These are phyloP conservation scores for Clausena lansium DNA, from an alignment of 345 rosid genomes.

Conservation along the genomic window DNA sequence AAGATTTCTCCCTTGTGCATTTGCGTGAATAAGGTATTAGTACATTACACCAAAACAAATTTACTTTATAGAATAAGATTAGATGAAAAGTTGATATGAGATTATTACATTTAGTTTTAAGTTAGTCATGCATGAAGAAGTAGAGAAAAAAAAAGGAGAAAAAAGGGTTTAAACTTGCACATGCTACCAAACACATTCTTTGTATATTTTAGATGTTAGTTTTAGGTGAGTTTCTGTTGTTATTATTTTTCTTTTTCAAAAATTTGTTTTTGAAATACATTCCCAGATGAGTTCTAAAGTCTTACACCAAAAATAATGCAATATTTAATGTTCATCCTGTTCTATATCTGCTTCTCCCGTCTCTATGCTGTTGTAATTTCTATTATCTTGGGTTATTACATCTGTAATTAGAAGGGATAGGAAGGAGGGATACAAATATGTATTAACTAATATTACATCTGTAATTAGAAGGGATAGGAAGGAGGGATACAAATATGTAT, in stretches of 20 bases:
- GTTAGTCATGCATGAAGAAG: background rate
- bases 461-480: too few species aligned
- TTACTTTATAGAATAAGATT: background rate
- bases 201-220: background rate
- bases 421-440: too few species aligned
- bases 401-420: background rate
- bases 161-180: background rate
- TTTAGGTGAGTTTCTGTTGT: background rate
- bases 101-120: background rate
- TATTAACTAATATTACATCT: too few species aligned
- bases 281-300: background rate
- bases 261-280: background rate
- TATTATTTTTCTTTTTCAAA: too few species aligned
- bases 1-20: background rate
- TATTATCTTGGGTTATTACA: background rate
- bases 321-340: background rate
- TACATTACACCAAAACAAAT: background rate
- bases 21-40: background rate
- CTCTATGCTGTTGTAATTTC: background rate
- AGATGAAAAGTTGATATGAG: background rate
- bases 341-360: background rate
- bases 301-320: background rate
- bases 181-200: background rate
- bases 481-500: too few species aligned
- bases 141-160: background rate